Base-by-base conservation (phyloP, 805 yeast genomes). In the Starmerella potacharoeniae region DNA sequence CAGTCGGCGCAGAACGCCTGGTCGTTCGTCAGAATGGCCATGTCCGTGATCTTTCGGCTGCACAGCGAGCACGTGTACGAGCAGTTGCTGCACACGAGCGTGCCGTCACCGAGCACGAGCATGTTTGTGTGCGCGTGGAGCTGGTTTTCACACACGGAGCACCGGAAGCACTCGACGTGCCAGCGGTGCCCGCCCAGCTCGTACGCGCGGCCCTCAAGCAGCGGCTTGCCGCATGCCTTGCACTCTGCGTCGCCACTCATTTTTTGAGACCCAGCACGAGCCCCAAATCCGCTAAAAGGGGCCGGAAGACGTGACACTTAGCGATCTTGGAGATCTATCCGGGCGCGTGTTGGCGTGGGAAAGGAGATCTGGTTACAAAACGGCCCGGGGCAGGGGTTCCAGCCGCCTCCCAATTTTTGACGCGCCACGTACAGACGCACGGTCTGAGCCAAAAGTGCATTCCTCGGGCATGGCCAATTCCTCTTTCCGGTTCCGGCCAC, bases 131-230 rank as follows among this genome's bases (percentile, higher is more conserved):
- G 84, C 59, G 95, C 86, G 30, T 95, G 95, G 54, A 93, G 72
- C 39, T 82, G 77, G 62, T 80, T 77, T 39, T 78, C 74, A 69
- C 98, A 93, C 62, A 84, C 84, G 53, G 95, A 84, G 70, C 98
- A 93, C 48, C 81, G 77, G 71, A 93, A 93, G 70, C 98, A 93
- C 59, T 84, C 78, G 55, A 88, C 84, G 68, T 93, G 98, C 98
- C 98, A 93, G 60, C 96, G 80, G 66, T 88, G 91, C 31, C 85
- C 95, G 29, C 96, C 96, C 30, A 91, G 74, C 67, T 91, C 97
- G 67, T 88, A 93, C 3, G 97, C 97, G 60, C 90, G 95, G 64
- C 87, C 95, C 17, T 78, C 78, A 49, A 91, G 86, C 31, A 83
- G 72, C 56, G 76, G 66, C 41, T 43, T 49, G 42, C 55, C 58